phyloP scores from a whole-genome alignment of 106 monocot species.

The Hemerocallis citrina region DNA sequence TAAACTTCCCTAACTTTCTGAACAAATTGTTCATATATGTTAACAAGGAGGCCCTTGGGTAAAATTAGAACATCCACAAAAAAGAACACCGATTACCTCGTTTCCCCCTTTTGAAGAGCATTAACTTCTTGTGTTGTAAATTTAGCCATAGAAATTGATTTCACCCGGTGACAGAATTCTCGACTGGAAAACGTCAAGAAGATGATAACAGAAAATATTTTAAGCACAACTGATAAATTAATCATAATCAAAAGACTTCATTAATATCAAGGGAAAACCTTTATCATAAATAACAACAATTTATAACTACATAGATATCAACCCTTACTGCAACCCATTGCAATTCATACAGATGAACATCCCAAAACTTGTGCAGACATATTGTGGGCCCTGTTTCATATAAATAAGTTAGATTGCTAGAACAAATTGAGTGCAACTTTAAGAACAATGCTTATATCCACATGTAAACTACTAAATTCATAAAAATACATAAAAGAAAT shows the following conservation, averaged over 20 bases:
- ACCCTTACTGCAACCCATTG: conserved; percentile 64
- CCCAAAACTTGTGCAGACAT: conserved; percentile 29
- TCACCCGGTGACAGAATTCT: conserved; percentile 92
- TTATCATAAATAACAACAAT: not conserved
- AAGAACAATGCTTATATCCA: no score
- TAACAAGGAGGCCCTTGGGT: not conserved
- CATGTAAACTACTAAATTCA: no score
- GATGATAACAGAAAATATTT: not conserved
- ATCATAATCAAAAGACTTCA: not conserved
- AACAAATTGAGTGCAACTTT: no score
- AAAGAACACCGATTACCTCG: conserved; percentile 42
- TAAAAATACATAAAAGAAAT: no score
- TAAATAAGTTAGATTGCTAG: not conserved
- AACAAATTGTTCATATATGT: not conserved
- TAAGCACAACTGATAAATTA: not conserved
- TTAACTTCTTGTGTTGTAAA: conserved; percentile 81
- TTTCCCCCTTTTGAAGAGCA: conserved; percentile 92
- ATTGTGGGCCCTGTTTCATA: conserved; percentile 27
- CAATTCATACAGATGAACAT: conserved; percentile 28
- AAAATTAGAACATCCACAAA: conserved; percentile 4
- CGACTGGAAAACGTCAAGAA: conserved; percentile 36
- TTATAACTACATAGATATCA: conserved; percentile 1
- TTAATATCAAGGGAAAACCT: not conserved
- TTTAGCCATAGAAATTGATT: conserved; percentile 95
- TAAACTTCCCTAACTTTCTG: conserved; percentile 75